phyloP scores from a whole-genome alignment of 495 filamentous ascomycete species.

The Thermochaetoides thermophila region DNA sequence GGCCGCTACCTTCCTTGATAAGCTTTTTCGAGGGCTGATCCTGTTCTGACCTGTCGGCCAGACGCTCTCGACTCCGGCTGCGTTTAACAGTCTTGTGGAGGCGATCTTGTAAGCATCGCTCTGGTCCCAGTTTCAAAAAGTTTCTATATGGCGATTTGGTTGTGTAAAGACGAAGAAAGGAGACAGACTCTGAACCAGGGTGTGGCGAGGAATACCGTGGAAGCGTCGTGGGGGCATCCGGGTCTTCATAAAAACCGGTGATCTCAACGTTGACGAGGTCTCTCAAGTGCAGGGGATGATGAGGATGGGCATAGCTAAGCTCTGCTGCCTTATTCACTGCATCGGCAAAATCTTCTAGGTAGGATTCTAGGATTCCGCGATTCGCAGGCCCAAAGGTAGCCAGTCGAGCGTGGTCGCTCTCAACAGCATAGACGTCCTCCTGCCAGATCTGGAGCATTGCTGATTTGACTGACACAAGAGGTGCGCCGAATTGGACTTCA shows the following conservation, averaged over 20 bases:
- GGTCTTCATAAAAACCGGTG: conserved; percentile 47
- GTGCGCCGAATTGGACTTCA: conserved; percentile 36
- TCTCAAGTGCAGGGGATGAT: conserved; percentile 33
- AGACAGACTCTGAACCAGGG: neutral
- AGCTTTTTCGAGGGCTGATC: too few species aligned
- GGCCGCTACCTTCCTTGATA: too few species aligned
- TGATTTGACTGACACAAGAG: conserved; percentile 48
- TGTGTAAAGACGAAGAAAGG: conserved; percentile 36
- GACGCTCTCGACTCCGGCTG: conserved; percentile 11
- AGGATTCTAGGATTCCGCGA: conserved; percentile 30
- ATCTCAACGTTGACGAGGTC: conserved; percentile 42
- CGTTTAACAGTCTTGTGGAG: conserved; percentile 17
- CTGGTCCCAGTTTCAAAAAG: conserved; percentile 32
- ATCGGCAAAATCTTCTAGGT: conserved; percentile 32
- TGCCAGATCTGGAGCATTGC: conserved; percentile 39
- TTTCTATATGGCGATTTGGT: conserved; percentile 35
- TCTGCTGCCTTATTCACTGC: conserved; percentile 30
- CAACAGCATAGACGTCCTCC: conserved; percentile 41
- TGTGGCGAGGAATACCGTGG: conserved; percentile 1
- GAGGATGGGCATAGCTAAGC: conserved; percentile 21
- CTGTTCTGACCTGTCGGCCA: neutral
- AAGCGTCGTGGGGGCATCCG: conserved; percentile 24
- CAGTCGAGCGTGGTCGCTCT: conserved; percentile 42
- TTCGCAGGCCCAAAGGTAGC: conserved; percentile 43
- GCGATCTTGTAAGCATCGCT: conserved; percentile 26